phyloP scores from a whole-genome alignment of 257 asterid genomes.

The Lycium ferocissimum region DNA sequence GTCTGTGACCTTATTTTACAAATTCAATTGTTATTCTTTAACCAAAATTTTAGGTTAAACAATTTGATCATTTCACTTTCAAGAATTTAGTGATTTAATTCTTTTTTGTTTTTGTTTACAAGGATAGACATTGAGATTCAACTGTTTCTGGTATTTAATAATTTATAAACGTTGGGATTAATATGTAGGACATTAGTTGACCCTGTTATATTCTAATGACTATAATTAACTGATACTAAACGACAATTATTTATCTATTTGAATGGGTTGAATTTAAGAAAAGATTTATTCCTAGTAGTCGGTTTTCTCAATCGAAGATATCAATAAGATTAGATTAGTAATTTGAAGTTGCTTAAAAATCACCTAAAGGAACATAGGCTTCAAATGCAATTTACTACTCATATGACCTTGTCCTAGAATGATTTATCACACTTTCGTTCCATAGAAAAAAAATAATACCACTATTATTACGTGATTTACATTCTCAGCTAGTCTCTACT shows the following conservation, averaged over 20 bases:
- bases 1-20: too few relatives aligned
- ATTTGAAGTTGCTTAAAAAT: neutral
- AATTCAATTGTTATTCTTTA: too few relatives aligned
- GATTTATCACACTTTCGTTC: neutral
- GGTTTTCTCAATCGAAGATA: neutral
- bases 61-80: neutral
- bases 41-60: too few relatives aligned
- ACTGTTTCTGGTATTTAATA: neutral
- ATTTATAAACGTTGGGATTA: neutral
- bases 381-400: neutral
- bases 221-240: neutral
- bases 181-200: neutral
- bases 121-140: neutral
- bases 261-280: neutral
- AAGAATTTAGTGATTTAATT: neutral
- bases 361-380: neutral
- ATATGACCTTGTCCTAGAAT: neutral
- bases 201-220: neutral
- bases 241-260: neutral
- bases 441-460: neutral
- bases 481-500: neutral
- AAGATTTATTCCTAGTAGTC: neutral
- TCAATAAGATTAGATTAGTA: neutral
- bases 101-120: neutral
- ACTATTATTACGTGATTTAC: neutral